A percentile compares a stretch with the other conserved stretches of the same genome.
These are phyloP conservation scores for Mortierella sp. DNA, from an alignment of 371 early-diverging fungal species.

Conservation along the genomic window DNA sequence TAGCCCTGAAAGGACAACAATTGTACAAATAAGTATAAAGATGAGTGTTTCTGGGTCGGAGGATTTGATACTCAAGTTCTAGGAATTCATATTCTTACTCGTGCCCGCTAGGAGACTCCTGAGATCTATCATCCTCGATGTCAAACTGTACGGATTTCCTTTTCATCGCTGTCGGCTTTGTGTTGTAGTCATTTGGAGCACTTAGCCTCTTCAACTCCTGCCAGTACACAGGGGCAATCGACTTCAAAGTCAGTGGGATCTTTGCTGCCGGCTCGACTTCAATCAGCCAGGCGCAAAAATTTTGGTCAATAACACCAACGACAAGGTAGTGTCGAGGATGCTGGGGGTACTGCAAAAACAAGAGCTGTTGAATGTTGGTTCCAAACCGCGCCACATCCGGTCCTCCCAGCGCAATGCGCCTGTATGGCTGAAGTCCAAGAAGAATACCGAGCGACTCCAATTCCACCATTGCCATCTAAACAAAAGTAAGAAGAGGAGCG, in stretches of 20 bases:
- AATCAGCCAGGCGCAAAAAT: constrained; percentile 45
- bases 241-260: constrained; percentile 36
- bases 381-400: constrained; percentile 40
- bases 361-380: constrained; percentile 36
- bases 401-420: constrained; percentile 35
- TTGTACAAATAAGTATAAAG: too few species aligned
- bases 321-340: constrained; percentile 50
- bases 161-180: constrained; percentile 13
- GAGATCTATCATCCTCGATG: constrained; percentile 21
- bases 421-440: constrained; percentile 46
- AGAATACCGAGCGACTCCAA: constrained; percentile 32
- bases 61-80: not conserved
- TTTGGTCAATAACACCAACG: constrained; percentile 41
- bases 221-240: constrained; percentile 41
- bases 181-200: not conserved
- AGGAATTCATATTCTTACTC: constrained; percentile 26
- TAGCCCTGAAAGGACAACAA: constrained; percentile 11
- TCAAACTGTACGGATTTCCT: constrained; percentile 53
- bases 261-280: constrained; percentile 36
- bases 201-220: constrained; percentile 24
- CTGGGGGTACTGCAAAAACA: constrained; percentile 51
- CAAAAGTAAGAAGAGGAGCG: not conserved
- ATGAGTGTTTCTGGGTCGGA: too few species aligned
- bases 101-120: constrained; percentile 2
- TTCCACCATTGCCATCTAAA: constrained; percentile 53